phyloP scores from a whole-genome alignment of 2,329 filamentous ascomycete species.

The Bertia moriformis region DNA sequence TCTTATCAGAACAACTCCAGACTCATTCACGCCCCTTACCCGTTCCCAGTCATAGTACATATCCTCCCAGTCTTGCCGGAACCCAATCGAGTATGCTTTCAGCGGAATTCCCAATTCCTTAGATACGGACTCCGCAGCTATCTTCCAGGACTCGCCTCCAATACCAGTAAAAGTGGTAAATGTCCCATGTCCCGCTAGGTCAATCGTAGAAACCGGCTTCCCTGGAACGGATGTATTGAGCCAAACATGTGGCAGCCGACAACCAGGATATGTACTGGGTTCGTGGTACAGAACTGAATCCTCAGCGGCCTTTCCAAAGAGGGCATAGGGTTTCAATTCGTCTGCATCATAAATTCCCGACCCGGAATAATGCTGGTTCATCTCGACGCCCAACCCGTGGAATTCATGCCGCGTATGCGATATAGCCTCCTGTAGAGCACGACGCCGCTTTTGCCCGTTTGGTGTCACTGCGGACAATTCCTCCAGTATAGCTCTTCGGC shows the following conservation, averaged over 20 bases:
- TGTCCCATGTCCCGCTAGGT: constrained; percentile 38
- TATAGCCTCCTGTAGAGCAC: constrained; percentile 23
- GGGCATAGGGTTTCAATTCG: constrained; percentile 12
- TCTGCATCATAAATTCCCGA: constrained; percentile 27
- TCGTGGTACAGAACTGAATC: constrained; percentile 26
- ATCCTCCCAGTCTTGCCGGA: constrained; percentile 43
- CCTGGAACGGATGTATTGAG: constrained; percentile 31
- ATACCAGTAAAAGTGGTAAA: constrained; percentile 37
- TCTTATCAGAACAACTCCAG: constrained; percentile 39
- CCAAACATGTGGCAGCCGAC: constrained; percentile 48
- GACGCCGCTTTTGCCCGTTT: constrained; percentile 20
- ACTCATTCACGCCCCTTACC: constrained; percentile 36
- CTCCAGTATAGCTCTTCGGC: constrained; percentile 20
- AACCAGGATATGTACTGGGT: constrained; percentile 40
- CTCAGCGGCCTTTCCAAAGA: constrained; percentile 9
- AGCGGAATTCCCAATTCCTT: constrained; percentile 27
- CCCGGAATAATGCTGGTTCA: constrained; percentile 39
- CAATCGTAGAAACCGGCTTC: constrained; percentile 36
- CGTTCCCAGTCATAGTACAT: constrained; percentile 44
- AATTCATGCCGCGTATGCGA: constrained; percentile 29
- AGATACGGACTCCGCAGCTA: constrained; percentile 24
- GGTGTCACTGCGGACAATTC: constrained; percentile 22
- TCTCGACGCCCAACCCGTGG: constrained; percentile 40
- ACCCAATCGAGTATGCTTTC: constrained; percentile 35
- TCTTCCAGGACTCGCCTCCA: constrained; percentile 38